A percentile compares a stretch with the other conserved stretches of the same genome.
Evolutionary conservation across 2,329 filamentous ascomycete genomes (phyloP).

Genomic region (Neonectria punicea): DNA sequence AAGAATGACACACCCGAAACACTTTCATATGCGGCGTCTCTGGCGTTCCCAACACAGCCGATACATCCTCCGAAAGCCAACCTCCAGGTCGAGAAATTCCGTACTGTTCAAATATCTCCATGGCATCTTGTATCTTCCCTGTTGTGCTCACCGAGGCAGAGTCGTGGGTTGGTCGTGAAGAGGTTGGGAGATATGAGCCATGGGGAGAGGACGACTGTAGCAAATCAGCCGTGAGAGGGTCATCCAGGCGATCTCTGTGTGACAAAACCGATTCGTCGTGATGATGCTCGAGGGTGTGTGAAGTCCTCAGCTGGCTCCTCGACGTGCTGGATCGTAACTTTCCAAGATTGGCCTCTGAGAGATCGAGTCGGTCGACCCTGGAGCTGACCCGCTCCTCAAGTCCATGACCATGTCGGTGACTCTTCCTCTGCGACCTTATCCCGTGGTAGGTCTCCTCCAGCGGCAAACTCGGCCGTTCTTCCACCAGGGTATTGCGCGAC

Average conservation of each 20-base stretch:
- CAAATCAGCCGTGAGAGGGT: constrained; percentile 10
- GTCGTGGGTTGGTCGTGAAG: constrained; percentile 26
- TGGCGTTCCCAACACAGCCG: constrained; percentile 19
- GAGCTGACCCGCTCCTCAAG: not conserved
- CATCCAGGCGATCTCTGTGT: not conserved
- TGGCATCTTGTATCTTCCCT: constrained; percentile 54
- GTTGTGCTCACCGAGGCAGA: constrained; percentile 47
- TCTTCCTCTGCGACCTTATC: constrained; percentile 27
- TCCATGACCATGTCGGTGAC: constrained; percentile 6
- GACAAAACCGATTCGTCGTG: not conserved
- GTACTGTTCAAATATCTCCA: constrained; percentile 59
- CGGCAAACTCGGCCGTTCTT: constrained; percentile 28
- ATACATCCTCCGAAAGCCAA: constrained; percentile 57
- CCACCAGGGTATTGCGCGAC: constrained; percentile 39
- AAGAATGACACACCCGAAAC: constrained; percentile 61
- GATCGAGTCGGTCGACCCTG: constrained; percentile 8
- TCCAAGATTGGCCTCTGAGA: constrained; percentile 1
- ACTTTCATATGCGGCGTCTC: constrained; percentile 38
- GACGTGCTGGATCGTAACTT: constrained; percentile 26
- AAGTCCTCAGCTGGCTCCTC: constrained; percentile 15
- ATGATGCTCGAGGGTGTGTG: not conserved
- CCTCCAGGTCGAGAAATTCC: constrained; percentile 57
- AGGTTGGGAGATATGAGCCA: not conserved
- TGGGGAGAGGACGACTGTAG: constrained; percentile 10
- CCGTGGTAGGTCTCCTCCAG: constrained; percentile 36